Conservation (phyloP, 192 early-diverging fungal genomes). For the Funneliformis mosseae region DNA sequence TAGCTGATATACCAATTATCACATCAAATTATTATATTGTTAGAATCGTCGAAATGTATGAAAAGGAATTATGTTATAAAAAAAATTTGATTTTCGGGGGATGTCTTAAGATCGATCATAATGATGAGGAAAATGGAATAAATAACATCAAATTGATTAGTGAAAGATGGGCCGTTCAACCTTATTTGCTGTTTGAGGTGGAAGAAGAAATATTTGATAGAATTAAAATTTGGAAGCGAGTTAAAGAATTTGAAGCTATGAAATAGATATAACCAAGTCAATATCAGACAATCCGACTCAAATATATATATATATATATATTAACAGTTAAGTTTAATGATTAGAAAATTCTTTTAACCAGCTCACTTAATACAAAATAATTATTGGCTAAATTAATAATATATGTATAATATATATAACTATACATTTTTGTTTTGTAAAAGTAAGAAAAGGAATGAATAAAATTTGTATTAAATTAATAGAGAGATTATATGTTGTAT, state of each 20-base stretch:
- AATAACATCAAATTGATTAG: neutral
- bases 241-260: conserved; percentile 13
- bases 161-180: conserved; percentile 9
- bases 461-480: too few species aligned
- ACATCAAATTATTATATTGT: conserved; percentile 8
- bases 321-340: too few species aligned
- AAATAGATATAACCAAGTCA: neutral
- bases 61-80: conserved; percentile 30
- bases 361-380: neutral
- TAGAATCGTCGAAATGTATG: conserved; percentile 22
- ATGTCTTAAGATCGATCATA: conserved; percentile 16
- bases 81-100: conserved; percentile 21
- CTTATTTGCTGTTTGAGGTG: conserved; percentile 1
- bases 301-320: too few species aligned
- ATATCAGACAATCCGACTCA: too few species aligned
- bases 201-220: conserved; percentile 24
- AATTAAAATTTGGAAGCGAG: conserved; percentile 15
- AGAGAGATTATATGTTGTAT: too few species aligned
- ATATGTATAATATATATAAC: neutral
- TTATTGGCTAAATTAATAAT: neutral
- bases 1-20: conserved; percentile 21
- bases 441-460: neutral
- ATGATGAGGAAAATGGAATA: conserved; percentile 2
- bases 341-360: neutral
- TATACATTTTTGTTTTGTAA: neutral